Conservation (phyloP, 148 eudicot genomes). For the Fagopyrum esculentum region DNA sequence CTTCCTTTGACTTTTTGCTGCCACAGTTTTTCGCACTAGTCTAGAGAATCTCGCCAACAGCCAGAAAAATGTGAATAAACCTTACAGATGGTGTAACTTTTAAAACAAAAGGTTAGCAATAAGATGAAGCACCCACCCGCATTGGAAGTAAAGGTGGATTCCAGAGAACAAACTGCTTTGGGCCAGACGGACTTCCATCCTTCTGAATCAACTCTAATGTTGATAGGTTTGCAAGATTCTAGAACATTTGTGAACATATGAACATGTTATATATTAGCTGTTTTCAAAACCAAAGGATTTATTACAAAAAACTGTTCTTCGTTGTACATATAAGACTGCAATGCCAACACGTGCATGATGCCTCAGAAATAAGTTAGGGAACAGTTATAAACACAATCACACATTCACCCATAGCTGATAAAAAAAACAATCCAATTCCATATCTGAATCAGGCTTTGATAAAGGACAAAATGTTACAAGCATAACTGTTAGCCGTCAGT, state of each 20-base stretch:
- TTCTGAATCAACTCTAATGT: slow-evolving; percentile 70
- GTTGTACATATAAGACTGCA: not conserved
- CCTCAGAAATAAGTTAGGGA: not conserved
- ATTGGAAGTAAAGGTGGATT: slow-evolving; percentile 71
- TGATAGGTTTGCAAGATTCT: slow-evolving; percentile 80
- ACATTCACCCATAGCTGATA: not conserved
- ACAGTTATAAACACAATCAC: not conserved
- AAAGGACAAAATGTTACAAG: slow-evolving; percentile 1
- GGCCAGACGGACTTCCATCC: slow-evolving; percentile 97
- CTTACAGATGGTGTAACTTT: not conserved
- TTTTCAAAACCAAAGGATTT: not conserved
- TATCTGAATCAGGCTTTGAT: not conserved
- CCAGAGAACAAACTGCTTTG: slow-evolving; percentile 82
- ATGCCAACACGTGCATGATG: not conserved
- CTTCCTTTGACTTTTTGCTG: slow-evolving; percentile 19
- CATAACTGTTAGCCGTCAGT: not conserved
- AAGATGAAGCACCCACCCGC: slow-evolving; percentile 40
- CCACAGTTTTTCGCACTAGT: slow-evolving; percentile 28
- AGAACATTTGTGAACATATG: slow-evolving; percentile 6
- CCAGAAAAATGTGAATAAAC: not conserved
- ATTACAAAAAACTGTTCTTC: not conserved
- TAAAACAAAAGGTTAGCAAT: not conserved
- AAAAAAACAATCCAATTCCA: not conserved
- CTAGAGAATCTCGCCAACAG: slow-evolving; percentile 21
- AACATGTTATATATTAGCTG: slow-evolving; percentile 5